Conservation (phyloP, 768 basidiomycete species). For the Mycena leptocephala region DNA sequence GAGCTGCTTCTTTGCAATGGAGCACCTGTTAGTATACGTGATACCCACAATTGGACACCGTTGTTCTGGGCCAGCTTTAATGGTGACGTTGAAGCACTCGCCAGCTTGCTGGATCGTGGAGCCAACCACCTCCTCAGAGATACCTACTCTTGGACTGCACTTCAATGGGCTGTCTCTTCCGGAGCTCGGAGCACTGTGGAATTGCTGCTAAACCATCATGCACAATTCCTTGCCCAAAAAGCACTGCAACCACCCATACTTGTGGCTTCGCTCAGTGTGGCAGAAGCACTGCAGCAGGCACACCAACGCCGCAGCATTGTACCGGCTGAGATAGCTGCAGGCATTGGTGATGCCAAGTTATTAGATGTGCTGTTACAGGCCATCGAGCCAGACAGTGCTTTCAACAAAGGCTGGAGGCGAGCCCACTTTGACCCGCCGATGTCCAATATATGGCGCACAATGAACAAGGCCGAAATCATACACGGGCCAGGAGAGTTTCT, state of each 20-base stretch:
- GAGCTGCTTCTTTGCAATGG: constrained; percentile 32
- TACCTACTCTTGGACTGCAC: constrained; percentile 25
- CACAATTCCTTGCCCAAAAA: neutral
- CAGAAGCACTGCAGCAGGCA: constrained; percentile 1
- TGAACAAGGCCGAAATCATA: constrained; percentile 12
- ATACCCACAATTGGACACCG: constrained; percentile 24
- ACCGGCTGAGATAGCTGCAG: constrained; percentile 4
- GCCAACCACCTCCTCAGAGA: constrained; percentile 30
- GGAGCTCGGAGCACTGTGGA: constrained; percentile 2
- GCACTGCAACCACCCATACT: neutral
- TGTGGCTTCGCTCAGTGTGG: constrained; percentile 5
- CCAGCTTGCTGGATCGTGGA: constrained; percentile 7
- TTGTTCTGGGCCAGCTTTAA: constrained; percentile 30
- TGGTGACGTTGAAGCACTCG: constrained; percentile 11
- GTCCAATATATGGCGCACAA: constrained; percentile 8
- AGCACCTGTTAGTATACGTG: no score
- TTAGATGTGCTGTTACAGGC: constrained; percentile 3
- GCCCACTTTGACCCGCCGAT: constrained; percentile 10
- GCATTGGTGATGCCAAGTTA: neutral
- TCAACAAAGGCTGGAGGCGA: constrained; percentile 6
- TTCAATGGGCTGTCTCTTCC: constrained; percentile 29
- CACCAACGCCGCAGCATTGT: constrained; percentile 5
- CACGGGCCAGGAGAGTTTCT: neutral
- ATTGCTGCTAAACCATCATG: constrained; percentile 23
- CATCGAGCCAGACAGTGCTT: neutral